Conservation (phyloP, 208 protist genomes). For the Acanthamoeba polyphaga region DNA sequence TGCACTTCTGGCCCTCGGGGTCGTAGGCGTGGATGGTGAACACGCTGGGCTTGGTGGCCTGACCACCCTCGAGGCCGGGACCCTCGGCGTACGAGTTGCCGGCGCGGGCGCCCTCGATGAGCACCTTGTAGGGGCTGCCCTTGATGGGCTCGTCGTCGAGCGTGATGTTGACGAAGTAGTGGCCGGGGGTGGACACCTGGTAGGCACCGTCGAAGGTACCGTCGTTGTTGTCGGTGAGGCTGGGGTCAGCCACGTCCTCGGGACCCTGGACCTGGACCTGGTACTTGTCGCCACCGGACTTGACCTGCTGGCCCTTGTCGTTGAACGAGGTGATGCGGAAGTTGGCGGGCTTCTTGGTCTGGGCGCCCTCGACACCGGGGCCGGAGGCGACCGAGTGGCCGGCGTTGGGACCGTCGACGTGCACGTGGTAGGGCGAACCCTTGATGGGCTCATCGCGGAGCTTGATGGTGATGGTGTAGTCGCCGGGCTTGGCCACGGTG, state of each 20-base stretch:
- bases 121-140: conserved; percentile 81
- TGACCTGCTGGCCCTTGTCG: conserved; percentile 73
- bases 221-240: conserved; percentile 83
- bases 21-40: conserved; percentile 82
- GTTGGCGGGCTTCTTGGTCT: conserved; percentile 56
- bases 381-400: conserved; percentile 71
- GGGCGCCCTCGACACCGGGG: conserved; percentile 72
- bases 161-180: conserved; percentile 83
- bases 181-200: conserved; percentile 76
- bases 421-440: conserved; percentile 73
- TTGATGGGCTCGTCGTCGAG: conserved; percentile 80
- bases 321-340: conserved; percentile 76
- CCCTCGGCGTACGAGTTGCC: conserved; percentile 79
- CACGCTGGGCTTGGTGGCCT: conserved; percentile 79
- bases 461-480: conserved; percentile 81
- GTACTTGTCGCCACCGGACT: conserved; percentile 65
- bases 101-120: conserved; percentile 81
- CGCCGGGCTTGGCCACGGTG: conserved; percentile 78
- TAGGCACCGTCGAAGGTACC: conserved; percentile 85
- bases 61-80: conserved; percentile 83
- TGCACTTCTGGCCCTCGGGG: conserved; percentile 65
- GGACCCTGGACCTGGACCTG: conserved; percentile 75
- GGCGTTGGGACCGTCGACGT: conserved; percentile 69
- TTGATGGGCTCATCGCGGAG: conserved; percentile 76
- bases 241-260: conserved; percentile 78